Conservation (phyloP, 202 grass and related monocot species). For the Miscanthus sacchariflorus region DNA sequence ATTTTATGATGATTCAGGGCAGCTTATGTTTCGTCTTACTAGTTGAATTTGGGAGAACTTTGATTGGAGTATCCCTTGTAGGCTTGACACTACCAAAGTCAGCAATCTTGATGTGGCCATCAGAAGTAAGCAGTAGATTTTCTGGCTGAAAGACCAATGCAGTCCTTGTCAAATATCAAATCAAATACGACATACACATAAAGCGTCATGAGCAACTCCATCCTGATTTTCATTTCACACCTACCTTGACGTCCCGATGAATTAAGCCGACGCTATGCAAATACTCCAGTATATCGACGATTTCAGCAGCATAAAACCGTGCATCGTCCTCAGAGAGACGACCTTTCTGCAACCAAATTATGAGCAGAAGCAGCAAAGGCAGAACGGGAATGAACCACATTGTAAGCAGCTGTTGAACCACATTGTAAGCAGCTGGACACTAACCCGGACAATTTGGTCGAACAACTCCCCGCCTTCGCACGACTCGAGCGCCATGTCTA, state of each 20-base stretch:
- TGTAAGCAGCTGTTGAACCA: neutral
- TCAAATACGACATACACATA: neutral
- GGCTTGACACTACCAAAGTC: conserved; percentile 99
- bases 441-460: conserved; percentile 88
- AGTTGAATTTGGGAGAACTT: conserved; percentile 92
- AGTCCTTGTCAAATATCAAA: neutral
- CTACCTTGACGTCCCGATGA: conserved; percentile 95
- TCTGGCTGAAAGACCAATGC: conserved; percentile 81
- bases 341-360: conserved; percentile 65
- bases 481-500: conserved; percentile 98
- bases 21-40: conserved; percentile 58
- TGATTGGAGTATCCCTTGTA: conserved; percentile 74
- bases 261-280: conserved; percentile 82
- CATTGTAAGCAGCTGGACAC: conserved; percentile 24
- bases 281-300: conserved; percentile 94
- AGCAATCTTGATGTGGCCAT: conserved; percentile 97
- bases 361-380: conserved; percentile 3
- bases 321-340: conserved; percentile 81
- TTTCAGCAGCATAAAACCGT: conserved; percentile 88
- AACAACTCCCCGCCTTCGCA: conserved; percentile 98
- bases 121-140: conserved; percentile 88
- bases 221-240: neutral
- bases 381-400: conserved; percentile 8
- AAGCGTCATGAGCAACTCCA: neutral
- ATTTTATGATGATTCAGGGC: neutral